Conservation (phyloP, 768 basidiomycete genomes). For the Tephrocybe sp. region DNA sequence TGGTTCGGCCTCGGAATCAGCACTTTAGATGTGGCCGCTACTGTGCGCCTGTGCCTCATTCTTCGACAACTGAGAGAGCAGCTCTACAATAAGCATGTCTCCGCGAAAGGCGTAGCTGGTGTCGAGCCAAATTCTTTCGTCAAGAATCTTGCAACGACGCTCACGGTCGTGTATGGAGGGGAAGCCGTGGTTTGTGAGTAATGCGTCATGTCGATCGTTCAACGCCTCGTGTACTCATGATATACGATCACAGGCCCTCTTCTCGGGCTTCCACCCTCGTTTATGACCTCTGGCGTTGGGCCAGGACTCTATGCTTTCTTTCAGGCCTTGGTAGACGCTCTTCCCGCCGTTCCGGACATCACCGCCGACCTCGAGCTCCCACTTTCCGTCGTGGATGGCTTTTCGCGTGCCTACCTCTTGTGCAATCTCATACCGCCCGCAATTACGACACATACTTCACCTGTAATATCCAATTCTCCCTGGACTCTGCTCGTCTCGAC, state of each 20-base stretch:
- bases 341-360: slow-evolving; percentile 56
- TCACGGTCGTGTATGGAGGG: slow-evolving; percentile 77
- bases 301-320: slow-evolving; percentile 58
- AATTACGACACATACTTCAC: slow-evolving; percentile 50
- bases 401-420: slow-evolving; percentile 75
- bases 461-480: slow-evolving; percentile 59
- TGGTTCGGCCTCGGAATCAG: slow-evolving; percentile 61
- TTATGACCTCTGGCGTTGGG: slow-evolving; percentile 70
- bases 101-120: slow-evolving; percentile 32
- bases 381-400: slow-evolving; percentile 70
- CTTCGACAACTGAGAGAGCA: slow-evolving; percentile 66
- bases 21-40: slow-evolving; percentile 65
- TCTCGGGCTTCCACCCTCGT: slow-evolving; percentile 68
- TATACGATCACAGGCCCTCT: slow-evolving; percentile 47
- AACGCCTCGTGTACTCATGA: slow-evolving; percentile 4
- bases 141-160: slow-evolving; percentile 52
- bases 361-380: slow-evolving; percentile 64
- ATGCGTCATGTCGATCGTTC: not conserved
- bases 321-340: slow-evolving; percentile 58
- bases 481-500: slow-evolving; percentile 76
- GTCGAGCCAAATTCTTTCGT: slow-evolving; percentile 55
- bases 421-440: slow-evolving; percentile 75
- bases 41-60: slow-evolving; percentile 65
- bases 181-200: slow-evolving; percentile 63
- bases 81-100: slow-evolving; percentile 40